Base-by-base conservation (phyloP, 2,329 filamentous ascomycete genomes). In the Diaporthe sp. region DNA sequence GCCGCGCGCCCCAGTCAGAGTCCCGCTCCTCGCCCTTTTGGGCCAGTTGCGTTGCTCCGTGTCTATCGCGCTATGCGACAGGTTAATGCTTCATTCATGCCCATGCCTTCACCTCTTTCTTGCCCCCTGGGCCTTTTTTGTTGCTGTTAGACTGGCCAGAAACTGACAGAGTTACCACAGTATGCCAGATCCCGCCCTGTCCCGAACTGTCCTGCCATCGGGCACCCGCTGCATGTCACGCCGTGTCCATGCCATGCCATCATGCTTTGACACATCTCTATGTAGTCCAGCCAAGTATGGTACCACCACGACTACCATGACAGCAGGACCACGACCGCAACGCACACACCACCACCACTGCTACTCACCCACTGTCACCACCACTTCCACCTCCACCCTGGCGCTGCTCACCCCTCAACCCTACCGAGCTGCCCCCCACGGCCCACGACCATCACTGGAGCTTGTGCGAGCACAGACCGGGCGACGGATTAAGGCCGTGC, bases 381-480 rank as follows among this genome's bases (percentile, higher is more conserved):
- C 31, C 25, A 34, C 62, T 22, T 51, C 62, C 10, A 19, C 22
- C 44, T 37, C 31, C 28, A 37, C 62, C 28, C 25, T 25, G 31
- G 31, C 44, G 31, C 44, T 68, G 6, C 44, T 37, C 44, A 28
- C 61, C 62, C 46, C 44, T 49, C 28, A 51, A 51, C 44, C 62
- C 62, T 51, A 68, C 31, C 62, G 62, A 25, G 34, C 34, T 55
- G 49, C 49, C 65, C 65, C 65, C 65, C 65, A 53, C 65, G 65
- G 31, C 62, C 62, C 62, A 51, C 49, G 49, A 53, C 65, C 49
- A 70, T 53, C 49, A 42, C 46, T 70, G 65, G 65, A 70, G 65
- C 65, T 70, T 70, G 65, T 70, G 65, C 31, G 49, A 70, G 65
- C 65, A 70, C 65, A 70, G 65, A 42, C 68, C 68, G 28, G 67